Evolutionary conservation across 164 flowering plant species (phyloP), one percentile per base, ranked within the genome.

Genomic region (Magnolia officinalis): DNA sequence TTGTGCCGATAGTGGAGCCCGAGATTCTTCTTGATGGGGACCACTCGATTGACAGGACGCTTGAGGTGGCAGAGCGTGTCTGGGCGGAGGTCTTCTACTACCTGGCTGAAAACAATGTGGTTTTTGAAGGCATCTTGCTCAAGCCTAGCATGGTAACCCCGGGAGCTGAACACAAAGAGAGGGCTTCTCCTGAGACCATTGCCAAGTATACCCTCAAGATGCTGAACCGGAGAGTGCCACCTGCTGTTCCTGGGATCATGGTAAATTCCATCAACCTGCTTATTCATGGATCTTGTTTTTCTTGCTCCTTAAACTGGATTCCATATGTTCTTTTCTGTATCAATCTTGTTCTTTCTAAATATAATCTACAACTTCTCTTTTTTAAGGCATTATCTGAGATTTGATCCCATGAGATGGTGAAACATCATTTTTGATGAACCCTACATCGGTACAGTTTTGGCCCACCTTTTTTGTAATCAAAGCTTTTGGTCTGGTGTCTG

Each of bases 101-200:
- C 83, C 78, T 92, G 83, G 94, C 97, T 0, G 84, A 92, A 80
- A 92, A 92, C 87, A 89, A 89, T 84, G 94, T 89, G 21, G 45
- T 84, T 23, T 89, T 89, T 76, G 94, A 92, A 78, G 97, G 97
- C 69, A 90, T 92, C 72, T 81, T 92, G 63, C 89, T 92, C 24
- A 92, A 92, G 76, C 94, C 96, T 73, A 92, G 96, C 85, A 92
- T 92, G 96, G 96, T 92, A n/a, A 92, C 96, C 51, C 96, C 96
- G 13, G 96, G 96, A 8, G 94, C 94, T 71, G 96, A 92, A 79
- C 90, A 89, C 87, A 90, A 90, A 81, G 88, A 88, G 81, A 90
- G 83, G 86, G 91, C 94, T 74, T 84, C 93, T 76, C 92, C 96
- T 45, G 90, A 89, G 70, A 87, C 90, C 79, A 82, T 92, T 78